Percentiles rank a stretch among this genome's conserved stretches.
Conservation (phyloP, 306 rosid species). For the Psophocarpus tetragonolobus region DNA sequence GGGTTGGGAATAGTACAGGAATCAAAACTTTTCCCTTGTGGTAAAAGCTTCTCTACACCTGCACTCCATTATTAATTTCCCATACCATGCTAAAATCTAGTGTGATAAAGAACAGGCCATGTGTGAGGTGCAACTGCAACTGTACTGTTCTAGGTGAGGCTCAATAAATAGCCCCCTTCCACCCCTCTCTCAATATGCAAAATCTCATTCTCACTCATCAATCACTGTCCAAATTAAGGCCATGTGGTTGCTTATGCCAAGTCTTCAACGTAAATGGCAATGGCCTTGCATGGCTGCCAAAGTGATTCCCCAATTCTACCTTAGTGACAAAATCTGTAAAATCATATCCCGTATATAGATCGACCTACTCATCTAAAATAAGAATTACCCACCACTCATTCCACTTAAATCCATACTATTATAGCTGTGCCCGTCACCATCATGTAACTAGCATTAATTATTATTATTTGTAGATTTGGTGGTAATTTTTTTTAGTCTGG, state of each 20-base stretch:
- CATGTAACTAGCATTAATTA: neutral
- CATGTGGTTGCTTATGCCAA: slow-evolving; percentile 48
- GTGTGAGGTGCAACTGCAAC: slow-evolving; percentile 42
- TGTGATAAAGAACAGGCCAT: slow-evolving; percentile 44
- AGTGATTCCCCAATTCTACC: slow-evolving; percentile 27
- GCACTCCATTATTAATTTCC: slow-evolving; percentile 49
- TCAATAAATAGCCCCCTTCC: slow-evolving; percentile 44
- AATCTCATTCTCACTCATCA: slow-evolving; percentile 30
- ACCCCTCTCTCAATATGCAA: slow-evolving; percentile 20
- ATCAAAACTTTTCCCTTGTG: slow-evolving; percentile 26
- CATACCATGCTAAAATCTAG: slow-evolving; percentile 39
- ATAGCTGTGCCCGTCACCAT: slow-evolving; percentile 34
- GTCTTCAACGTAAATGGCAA: slow-evolving; percentile 41
- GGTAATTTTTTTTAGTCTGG: neutral
- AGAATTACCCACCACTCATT: slow-evolving; percentile 12
- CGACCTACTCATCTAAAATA: slow-evolving; percentile 22
- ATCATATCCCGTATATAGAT: slow-evolving; percentile 39
- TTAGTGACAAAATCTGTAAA: slow-evolving; percentile 36
- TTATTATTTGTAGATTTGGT: neutral
- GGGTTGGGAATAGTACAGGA: neutral
- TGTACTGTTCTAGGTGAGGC: slow-evolving; percentile 36
- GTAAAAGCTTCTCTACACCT: slow-evolving; percentile 41
- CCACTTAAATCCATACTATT: slow-evolving; percentile 20
- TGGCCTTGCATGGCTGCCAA: slow-evolving; percentile 34
- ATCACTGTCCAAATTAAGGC: slow-evolving; percentile 37